These are phyloP conservation scores for Coemansia sp. DNA, from an alignment of 192 early-diverging fungal genomes.

Conservation along the genomic window DNA sequence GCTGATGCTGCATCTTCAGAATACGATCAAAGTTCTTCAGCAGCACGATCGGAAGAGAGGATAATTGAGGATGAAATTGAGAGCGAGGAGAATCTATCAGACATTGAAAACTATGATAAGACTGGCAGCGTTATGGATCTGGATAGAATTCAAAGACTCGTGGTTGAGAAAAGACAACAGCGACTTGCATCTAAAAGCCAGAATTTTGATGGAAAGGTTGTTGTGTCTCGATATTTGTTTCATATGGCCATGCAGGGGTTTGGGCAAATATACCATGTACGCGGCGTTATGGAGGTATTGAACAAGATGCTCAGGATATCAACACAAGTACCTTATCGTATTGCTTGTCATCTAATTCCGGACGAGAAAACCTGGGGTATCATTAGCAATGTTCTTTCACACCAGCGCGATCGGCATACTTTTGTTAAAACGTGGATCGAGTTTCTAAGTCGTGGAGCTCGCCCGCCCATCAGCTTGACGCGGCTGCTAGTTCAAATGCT, in stretches of 20 bases:
- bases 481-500: slow-evolving; percentile 41
- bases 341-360: slow-evolving; percentile 44
- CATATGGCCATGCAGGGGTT: slow-evolving; percentile 54
- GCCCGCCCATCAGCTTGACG: slow-evolving; percentile 36
- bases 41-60: not conserved
- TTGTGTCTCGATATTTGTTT: slow-evolving; percentile 39
- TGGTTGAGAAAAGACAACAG: slow-evolving; percentile 20
- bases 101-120: not conserved
- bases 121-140: not conserved
- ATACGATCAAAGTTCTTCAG: not conserved
- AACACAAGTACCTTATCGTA: slow-evolving; percentile 36
- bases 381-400: slow-evolving; percentile 42
- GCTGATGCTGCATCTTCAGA: not conserved
- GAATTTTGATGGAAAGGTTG: slow-evolving; percentile 2
- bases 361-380: slow-evolving; percentile 50
- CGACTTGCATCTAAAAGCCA: slow-evolving; percentile 1
- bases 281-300: slow-evolving; percentile 49
- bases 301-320: slow-evolving; percentile 44
- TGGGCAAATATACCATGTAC: slow-evolving; percentile 46
- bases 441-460: slow-evolving; percentile 49
- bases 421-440: slow-evolving; percentile 50
- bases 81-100: not conserved
- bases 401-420: slow-evolving; percentile 41
- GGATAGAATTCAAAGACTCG: slow-evolving; percentile 31
- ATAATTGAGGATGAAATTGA: slow-evolving; percentile 8